These are phyloP conservation scores for Neocatenulostroma microsporum DNA, from an alignment of 2,329 filamentous ascomycete genomes.

Conservation along the genomic window DNA sequence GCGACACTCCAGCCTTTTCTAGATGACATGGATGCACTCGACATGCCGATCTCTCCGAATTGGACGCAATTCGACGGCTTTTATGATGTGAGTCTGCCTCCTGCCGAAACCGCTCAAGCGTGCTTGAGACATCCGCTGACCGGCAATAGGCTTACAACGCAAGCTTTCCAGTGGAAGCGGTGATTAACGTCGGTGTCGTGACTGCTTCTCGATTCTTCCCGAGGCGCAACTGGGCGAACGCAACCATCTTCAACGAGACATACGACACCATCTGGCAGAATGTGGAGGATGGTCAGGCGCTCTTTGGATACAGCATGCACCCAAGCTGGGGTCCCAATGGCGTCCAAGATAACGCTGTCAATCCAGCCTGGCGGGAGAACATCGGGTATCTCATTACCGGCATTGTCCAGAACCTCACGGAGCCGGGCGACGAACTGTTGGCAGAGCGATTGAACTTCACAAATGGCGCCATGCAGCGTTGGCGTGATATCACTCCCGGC, in stretches of 20 bases:
- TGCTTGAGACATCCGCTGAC: no score
- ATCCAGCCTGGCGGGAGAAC: slow-evolving; percentile 9
- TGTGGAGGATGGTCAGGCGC: slow-evolving; percentile 6
- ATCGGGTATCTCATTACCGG: slow-evolving; percentile 9
- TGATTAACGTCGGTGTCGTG: slow-evolving; percentile 6
- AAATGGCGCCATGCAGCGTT: slow-evolving; percentile 2
- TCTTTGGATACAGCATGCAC: slow-evolving; percentile 10
- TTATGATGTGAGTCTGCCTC: no score
- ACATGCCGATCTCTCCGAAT: slow-evolving; percentile 2
- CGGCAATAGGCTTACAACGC: no score
- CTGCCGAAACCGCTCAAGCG: no score
- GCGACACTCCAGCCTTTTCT: slow-evolving; percentile 17
- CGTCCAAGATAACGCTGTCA: slow-evolving; percentile 9
- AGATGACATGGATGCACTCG: slow-evolving; percentile 2
- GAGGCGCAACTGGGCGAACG: slow-evolving; percentile 6
- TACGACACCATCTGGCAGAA: slow-evolving; percentile 3
- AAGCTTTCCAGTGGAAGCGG: slow-evolving; percentile 11
- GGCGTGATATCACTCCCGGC: slow-evolving; percentile 8
- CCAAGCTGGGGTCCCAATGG: slow-evolving; percentile 1
- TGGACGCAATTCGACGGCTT: slow-evolving; percentile 7
- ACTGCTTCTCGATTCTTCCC: slow-evolving; percentile 10
- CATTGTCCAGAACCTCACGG: neutral
- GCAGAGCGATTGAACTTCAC: slow-evolving; percentile 6
- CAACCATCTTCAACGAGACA: slow-evolving; percentile 6
- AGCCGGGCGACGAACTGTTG: slow-evolving; percentile 1